These are phyloP conservation scores for Dactylorhiza incarnata DNA, from an alignment of 106 monocot genomes.

Conservation along the genomic window DNA sequence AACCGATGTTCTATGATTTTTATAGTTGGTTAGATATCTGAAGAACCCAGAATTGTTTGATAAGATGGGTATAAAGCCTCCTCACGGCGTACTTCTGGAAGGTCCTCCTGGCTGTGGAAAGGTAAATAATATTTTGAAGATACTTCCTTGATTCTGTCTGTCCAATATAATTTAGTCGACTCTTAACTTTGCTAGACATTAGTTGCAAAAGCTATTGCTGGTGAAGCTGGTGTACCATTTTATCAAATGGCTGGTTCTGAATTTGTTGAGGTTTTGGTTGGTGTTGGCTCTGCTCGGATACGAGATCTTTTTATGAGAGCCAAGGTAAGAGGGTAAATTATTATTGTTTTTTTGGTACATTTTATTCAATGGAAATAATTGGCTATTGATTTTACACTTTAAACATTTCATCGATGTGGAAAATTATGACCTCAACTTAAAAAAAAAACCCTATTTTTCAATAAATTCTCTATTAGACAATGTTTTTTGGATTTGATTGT, in stretches of 20 bases:
- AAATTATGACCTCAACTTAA: background rate
- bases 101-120: constrained; percentile 89
- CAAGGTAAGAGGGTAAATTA: constrained; percentile 29
- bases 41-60: constrained; percentile 86
- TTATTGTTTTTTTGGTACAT: background rate
- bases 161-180: constrained; percentile 6
- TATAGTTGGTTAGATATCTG: constrained; percentile 67
- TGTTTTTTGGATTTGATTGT: too few species aligned
- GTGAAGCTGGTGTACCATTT: constrained; percentile 92
- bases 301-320: constrained; percentile 86
- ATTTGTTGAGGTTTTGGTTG: constrained; percentile 87
- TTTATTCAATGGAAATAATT: background rate
- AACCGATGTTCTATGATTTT: background rate
- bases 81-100: constrained; percentile 76
- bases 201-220: constrained; percentile 85
- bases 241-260: constrained; percentile 92
- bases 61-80: constrained; percentile 69
- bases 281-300: constrained; percentile 85
- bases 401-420: background rate
- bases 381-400: background rate
- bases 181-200: constrained; percentile 43
- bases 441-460: too few species aligned
- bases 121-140: constrained; percentile 29
- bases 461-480: too few species aligned
- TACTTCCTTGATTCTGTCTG: background rate